These are phyloP conservation scores for Daedaleopsis sinensis DNA, from an alignment of 768 basidiomycete species.

Conservation along the genomic window DNA sequence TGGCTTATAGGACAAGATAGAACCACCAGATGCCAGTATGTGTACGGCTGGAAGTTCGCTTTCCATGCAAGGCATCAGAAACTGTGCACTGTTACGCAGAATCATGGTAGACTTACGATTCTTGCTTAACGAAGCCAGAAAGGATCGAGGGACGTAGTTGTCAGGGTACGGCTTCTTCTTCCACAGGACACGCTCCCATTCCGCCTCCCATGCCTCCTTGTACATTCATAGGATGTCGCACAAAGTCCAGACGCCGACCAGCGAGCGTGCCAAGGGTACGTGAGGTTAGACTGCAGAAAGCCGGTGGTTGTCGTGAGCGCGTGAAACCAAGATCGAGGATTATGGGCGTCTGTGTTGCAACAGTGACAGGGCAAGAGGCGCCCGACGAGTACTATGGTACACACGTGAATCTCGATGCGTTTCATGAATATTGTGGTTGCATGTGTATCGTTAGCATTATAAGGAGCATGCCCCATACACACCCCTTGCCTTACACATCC, in stretches of 20 bases:
- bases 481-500: too few relatives aligned
- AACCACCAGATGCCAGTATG: constrained; percentile 72
- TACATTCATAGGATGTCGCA: constrained; percentile 31
- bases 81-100: background rate
- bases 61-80: background rate
- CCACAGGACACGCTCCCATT: constrained; percentile 83
- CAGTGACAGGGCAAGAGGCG: background rate
- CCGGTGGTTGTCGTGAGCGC: background rate
- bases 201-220: constrained; percentile 47
- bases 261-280: constrained; percentile 18
- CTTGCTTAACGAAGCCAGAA: constrained; percentile 75
- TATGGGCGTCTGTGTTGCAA: background rate
- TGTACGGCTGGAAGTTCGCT: constrained; percentile 85
- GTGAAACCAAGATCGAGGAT: background rate
- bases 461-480: too few relatives aligned
- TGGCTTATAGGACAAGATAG: constrained; percentile 80
- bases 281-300: background rate
- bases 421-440: background rate
- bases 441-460: too few relatives aligned
- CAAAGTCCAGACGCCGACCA: constrained; percentile 16
- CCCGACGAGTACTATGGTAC: background rate
- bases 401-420: background rate
- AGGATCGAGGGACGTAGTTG: constrained; percentile 81
- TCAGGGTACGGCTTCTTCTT: constrained; percentile 75
- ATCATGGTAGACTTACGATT: constrained; percentile 58